Evolutionary conservation across 2,329 filamentous ascomycete species (phyloP).

Genomic region (Diaporthe sp.): DNA sequence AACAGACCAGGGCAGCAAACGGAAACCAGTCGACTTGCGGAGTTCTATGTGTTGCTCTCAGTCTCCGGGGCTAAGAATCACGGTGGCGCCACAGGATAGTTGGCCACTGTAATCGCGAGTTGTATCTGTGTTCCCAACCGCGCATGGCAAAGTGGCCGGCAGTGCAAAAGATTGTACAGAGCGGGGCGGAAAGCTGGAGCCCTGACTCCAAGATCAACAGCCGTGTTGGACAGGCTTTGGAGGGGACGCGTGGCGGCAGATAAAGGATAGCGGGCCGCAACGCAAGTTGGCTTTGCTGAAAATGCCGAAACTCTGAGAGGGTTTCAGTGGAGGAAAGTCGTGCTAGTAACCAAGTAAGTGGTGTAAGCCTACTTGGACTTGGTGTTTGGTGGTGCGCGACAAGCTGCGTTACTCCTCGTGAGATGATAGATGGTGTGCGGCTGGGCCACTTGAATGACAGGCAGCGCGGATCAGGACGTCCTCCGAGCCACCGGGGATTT

Average conservation of each 20-base stretch:
- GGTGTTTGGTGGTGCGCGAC: constrained; percentile 1
- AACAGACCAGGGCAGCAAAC: neutral
- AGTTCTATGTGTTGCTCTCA: neutral
- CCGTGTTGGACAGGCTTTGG: neutral
- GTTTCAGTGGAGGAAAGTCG: neutral
- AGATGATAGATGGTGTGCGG: constrained; percentile 20
- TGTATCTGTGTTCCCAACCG: constrained; percentile 27
- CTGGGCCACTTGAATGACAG: constrained; percentile 6
- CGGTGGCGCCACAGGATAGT: constrained; percentile 5
- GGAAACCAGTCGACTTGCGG: neutral
- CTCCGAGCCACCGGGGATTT: neutral
- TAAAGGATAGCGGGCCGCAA: constrained; percentile 6
- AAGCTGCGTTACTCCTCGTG: constrained; percentile 2
- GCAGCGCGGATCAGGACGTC: neutral
- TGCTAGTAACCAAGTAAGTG: neutral
- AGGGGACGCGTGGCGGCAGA: constrained; percentile 23
- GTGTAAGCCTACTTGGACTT: neutral
- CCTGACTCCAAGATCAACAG: constrained; percentile 25
- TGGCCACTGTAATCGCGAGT: constrained; percentile 25
- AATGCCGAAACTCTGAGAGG: neutral
- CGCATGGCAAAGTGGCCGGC: constrained; percentile 38
- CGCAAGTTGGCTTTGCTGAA: neutral
- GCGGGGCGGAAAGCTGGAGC: constrained; percentile 29
- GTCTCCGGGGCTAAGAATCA: neutral
- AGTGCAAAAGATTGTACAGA: constrained; percentile 19